These are phyloP conservation scores for Themeda triandra DNA, from an alignment of 176 grass and related monocot genomes.

Conservation along the genomic window DNA sequence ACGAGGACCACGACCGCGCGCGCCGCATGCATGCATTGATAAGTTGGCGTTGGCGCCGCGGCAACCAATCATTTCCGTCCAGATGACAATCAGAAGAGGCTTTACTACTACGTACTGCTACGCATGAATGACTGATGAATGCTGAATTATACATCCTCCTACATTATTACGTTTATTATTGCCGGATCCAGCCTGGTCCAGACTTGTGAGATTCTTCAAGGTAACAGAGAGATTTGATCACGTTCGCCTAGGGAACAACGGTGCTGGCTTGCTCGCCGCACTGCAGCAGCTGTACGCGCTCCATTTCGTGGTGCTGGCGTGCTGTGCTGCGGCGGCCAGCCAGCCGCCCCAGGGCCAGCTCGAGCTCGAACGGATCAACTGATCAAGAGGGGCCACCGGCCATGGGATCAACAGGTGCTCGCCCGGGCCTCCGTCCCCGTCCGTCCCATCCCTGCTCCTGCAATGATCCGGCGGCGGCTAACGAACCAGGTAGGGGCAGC, in stretches of 20 bases:
- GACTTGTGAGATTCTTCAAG: slow-evolving; percentile 1
- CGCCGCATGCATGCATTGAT: too few species aligned
- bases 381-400: not conserved
- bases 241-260: not conserved
- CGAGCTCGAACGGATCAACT: not conserved
- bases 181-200: slow-evolving; percentile 27
- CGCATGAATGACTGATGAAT: not conserved
- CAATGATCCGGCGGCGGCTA: not conserved
- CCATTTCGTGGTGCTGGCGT: not conserved
- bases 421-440: not conserved
- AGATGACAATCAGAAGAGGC: not conserved
- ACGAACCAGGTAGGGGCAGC: not conserved
- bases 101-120: not conserved
- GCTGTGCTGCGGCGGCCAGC: not conserved
- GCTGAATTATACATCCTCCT: not conserved
- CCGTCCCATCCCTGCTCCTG: not conserved
- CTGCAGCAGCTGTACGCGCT: not conserved
- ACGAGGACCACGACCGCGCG: not conserved
- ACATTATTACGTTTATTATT: not conserved
- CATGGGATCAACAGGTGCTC: not conserved
- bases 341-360: not conserved
- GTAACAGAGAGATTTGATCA: not conserved
- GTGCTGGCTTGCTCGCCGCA: not conserved
- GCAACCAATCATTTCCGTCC: not conserved
- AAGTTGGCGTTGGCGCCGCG: too few species aligned